Evolutionary conservation across 345 rosid genomes (phyloP).

Genomic region (Eutrema japonicum): DNA sequence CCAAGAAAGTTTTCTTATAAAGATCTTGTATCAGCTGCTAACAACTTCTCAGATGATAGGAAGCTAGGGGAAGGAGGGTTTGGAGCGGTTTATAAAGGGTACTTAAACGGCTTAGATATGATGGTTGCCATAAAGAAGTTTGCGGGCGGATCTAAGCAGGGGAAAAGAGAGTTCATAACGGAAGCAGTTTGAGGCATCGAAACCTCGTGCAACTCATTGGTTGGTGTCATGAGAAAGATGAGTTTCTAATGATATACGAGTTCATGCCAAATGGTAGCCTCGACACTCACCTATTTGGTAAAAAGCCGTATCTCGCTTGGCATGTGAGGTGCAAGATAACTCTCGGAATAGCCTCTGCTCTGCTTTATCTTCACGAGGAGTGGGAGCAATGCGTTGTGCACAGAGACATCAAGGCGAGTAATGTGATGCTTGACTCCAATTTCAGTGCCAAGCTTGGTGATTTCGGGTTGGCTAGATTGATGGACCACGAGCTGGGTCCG

Average conservation of each 20-base stretch:
- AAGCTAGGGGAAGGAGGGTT: slow-evolving; percentile 74
- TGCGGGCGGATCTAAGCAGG: slow-evolving; percentile 54
- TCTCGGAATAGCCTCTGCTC: slow-evolving; percentile 55
- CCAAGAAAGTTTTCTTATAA: slow-evolving; percentile 56
- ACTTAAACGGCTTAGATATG: slow-evolving; percentile 37
- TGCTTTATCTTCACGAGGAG: slow-evolving; percentile 67
- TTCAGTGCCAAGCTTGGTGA: slow-evolving; percentile 70
- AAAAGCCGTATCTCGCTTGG: slow-evolving; percentile 50
- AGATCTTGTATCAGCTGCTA: slow-evolving; percentile 56
- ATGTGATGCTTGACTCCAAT: slow-evolving; percentile 61
- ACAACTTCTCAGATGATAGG: slow-evolving; percentile 52
- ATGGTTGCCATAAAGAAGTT: slow-evolving; percentile 59
- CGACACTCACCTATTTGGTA: slow-evolving; percentile 57
- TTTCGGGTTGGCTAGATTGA: slow-evolving; percentile 62
- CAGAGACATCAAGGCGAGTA: slow-evolving; percentile 66
- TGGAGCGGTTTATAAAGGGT: slow-evolving; percentile 60
- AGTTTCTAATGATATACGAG: slow-evolving; percentile 70
- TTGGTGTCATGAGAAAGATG: slow-evolving; percentile 65
- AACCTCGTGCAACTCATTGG: slow-evolving; percentile 72
- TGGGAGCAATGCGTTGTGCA: slow-evolving; percentile 71
- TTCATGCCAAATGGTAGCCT: slow-evolving; percentile 77
- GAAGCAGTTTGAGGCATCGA: slow-evolving; percentile 64
- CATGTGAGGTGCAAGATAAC: slow-evolving; percentile 49
- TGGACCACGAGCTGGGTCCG: slow-evolving; percentile 54
- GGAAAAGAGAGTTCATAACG: slow-evolving; percentile 53